Evolutionary conservation across 148 eudicot genomes (phyloP).

Genomic region (Cornus kousa): DNA sequence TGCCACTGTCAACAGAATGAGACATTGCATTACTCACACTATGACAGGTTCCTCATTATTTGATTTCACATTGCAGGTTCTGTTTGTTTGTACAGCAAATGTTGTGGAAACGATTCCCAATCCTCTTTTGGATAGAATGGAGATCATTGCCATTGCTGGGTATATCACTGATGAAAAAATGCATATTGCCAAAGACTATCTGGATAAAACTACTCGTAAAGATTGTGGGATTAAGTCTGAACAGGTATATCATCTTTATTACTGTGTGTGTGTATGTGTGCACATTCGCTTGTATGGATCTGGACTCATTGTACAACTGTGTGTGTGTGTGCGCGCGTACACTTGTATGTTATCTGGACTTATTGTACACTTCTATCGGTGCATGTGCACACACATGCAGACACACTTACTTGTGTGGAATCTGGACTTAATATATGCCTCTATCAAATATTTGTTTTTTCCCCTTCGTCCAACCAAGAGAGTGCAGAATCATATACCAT

Average conservation of each 20-base stretch:
- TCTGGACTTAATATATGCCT: too few species aligned
- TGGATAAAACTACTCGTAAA: conserved; percentile 92
- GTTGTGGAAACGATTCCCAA: conserved; percentile 83
- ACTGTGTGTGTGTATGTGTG: background rate
- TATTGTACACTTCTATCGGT: too few species aligned
- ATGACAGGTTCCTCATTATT: background rate
- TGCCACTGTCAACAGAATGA: background rate
- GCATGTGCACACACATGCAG: background rate
- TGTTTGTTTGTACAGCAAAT: conserved; percentile 98
- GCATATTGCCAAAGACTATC: conserved; percentile 94
- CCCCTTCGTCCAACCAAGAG: too few species aligned
- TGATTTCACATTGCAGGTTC: conserved; percentile 60
- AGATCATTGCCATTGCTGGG: conserved; percentile 93
- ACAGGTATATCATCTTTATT: conserved; percentile 47
- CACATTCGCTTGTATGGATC: background rate
- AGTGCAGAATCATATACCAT: too few species aligned
- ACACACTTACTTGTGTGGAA: too few species aligned
- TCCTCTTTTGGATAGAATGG: conserved; percentile 98
- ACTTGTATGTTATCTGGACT: background rate
- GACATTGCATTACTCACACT: background rate
- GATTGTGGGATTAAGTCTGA: conserved; percentile 89
- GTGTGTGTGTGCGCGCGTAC: background rate
- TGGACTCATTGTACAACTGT: background rate
- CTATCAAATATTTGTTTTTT: too few species aligned
- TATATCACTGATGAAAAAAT: conserved; percentile 98